A percentile compares a stretch with the other conserved stretches of the same genome.
Evolutionary conservation across 495 filamentous ascomycete genomes (phyloP).

Genomic region (Parmelia sp.): DNA sequence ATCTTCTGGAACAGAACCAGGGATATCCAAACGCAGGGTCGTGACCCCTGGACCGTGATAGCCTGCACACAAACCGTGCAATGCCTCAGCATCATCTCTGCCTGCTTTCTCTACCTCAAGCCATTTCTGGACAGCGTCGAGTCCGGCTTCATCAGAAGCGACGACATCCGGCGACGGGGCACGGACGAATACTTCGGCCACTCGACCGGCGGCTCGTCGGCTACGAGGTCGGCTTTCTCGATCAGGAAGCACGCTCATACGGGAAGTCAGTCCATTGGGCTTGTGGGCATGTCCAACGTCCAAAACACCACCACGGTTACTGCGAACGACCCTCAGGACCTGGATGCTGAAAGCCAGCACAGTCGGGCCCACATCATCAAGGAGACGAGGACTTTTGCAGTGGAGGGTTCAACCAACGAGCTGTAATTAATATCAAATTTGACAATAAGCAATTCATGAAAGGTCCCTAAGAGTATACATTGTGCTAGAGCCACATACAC

Average conservation of each 20-base stretch:
- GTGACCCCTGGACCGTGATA: constrained; percentile 1
- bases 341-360: constrained; percentile 4
- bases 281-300: not conserved
- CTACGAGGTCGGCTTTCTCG: not conserved
- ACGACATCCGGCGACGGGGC: constrained; percentile 11
- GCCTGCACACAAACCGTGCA: constrained; percentile 9
- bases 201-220: not conserved
- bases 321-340: not conserved
- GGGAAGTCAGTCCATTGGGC: not conserved
- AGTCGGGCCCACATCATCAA: constrained; percentile 7
- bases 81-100: constrained; percentile 14
- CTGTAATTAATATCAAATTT: not conserved
- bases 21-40: not conserved
- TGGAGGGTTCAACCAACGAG: not conserved
- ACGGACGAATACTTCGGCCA: not conserved
- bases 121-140: constrained; percentile 9
- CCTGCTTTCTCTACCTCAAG: constrained; percentile 11
- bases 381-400: constrained; percentile 8
- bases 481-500: not conserved
- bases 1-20: constrained; percentile 1
- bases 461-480: not conserved
- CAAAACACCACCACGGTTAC: constrained; percentile 1
- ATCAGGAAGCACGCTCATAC: not conserved
- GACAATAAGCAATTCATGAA: not conserved
- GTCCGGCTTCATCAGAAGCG: constrained; percentile 8